phyloP scores from a whole-genome alignment of 1,284 basidiomycete genomes.

The Cyathus olla region DNA sequence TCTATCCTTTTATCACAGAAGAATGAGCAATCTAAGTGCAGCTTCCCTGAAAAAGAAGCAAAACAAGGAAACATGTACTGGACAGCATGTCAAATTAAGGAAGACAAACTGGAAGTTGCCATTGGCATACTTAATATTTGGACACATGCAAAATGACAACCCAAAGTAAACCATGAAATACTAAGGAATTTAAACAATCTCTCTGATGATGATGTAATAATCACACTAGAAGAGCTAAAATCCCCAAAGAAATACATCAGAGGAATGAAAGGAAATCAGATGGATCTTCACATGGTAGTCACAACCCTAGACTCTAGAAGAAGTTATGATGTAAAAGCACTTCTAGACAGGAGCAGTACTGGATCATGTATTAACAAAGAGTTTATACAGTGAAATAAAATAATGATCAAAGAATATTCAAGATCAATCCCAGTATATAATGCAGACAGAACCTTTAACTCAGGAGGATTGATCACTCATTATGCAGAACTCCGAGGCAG shows the following conservation, averaged over 20 bases:
- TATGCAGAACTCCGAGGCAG: not conserved
- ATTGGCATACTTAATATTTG: not conserved
- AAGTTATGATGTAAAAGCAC: not conserved
- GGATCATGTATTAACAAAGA: not conserved
- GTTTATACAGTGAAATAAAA: not conserved
- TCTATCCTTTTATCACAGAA: too few species aligned
- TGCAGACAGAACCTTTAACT: not conserved
- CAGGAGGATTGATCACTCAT: not conserved
- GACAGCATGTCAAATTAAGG: not conserved
- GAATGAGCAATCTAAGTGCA: not conserved
- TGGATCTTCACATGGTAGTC: not conserved
- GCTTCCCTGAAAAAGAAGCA: not conserved
- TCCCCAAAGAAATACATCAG: not conserved
- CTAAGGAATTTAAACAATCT: not conserved
- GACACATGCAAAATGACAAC: not conserved
- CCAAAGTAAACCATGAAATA: not conserved
- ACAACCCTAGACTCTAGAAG: not conserved
- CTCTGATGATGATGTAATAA: not conserved
- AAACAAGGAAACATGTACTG: not conserved
- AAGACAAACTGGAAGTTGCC: not conserved
- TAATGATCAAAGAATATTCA: not conserved
- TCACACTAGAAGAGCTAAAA: not conserved
- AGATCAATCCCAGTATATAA: not conserved
- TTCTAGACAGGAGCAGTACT: not conserved
- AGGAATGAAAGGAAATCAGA: not conserved